Evolutionary conservation across 2,329 filamentous ascomycete genomes (phyloP).

Genomic region (Diplocarpon rosae): DNA sequence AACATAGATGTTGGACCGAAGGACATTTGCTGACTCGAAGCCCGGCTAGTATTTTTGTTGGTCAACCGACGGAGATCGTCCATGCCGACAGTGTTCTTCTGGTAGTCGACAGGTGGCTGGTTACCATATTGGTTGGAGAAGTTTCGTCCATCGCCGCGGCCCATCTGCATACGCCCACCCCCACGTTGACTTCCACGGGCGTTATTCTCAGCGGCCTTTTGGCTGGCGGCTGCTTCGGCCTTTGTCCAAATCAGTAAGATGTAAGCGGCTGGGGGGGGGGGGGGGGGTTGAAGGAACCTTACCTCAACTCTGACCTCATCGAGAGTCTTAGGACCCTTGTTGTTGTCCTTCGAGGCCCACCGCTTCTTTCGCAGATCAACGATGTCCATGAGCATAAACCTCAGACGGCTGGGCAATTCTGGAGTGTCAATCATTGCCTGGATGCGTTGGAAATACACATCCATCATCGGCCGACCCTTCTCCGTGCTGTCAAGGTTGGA

Average conservation of each 20-base stretch:
- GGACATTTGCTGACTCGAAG: constrained; percentile 47
- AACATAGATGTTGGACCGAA: constrained; percentile 84
- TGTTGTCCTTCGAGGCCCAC: constrained; percentile 79
- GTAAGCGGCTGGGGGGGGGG: neutral
- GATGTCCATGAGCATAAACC: constrained; percentile 95
- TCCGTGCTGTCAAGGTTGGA: constrained; percentile 72
- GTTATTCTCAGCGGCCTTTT: constrained; percentile 64
- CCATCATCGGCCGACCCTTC: constrained; percentile 78
- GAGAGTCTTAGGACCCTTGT: constrained; percentile 96
- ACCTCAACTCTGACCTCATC: constrained; percentile 79
- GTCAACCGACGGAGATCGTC: constrained; percentile 81
- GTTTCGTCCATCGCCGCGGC: constrained; percentile 78
- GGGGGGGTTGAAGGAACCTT: constrained; percentile 25
- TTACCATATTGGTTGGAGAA: constrained; percentile 66
- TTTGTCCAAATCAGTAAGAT: constrained; percentile 27
- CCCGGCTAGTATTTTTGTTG: constrained; percentile 49
- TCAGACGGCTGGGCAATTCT: constrained; percentile 74
- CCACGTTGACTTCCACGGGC: constrained; percentile 53
- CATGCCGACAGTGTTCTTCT: constrained; percentile 74
- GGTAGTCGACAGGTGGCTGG: constrained; percentile 57
- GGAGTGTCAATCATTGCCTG: constrained; percentile 68
- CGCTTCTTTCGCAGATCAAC: constrained; percentile 66
- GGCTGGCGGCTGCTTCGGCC: constrained; percentile 64
- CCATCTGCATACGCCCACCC: constrained; percentile 59
- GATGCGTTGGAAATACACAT: constrained; percentile 88